Conservation (phyloP, 179 eudicot genomes). For the Sideroxylon spinosum region DNA sequence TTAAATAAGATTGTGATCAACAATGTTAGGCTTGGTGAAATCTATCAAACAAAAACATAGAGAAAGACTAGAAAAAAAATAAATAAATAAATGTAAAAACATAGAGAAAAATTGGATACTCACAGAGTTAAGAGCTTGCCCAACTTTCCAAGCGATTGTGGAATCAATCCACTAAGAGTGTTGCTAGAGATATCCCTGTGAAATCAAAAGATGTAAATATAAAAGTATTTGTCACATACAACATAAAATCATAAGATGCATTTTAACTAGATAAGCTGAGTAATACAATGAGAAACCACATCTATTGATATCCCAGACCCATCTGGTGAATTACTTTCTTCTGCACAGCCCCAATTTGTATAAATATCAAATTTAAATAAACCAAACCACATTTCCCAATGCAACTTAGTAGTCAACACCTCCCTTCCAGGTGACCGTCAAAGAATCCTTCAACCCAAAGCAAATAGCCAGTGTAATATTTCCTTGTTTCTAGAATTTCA, state of each 20-base stretch:
- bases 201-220: constrained; percentile 17
- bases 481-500: neutral
- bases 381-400: neutral
- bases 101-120: constrained; percentile 30
- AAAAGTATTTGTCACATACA: constrained; percentile 2
- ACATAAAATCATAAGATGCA: neutral
- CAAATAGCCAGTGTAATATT: neutral
- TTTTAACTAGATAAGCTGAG: neutral
- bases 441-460: neutral
- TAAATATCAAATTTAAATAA: neutral
- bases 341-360: neutral
- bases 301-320: neutral
- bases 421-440: constrained; percentile 4
- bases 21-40: constrained; percentile 9
- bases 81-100: neutral
- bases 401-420: neutral
- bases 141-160: constrained; percentile 75
- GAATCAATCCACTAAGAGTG: constrained; percentile 73
- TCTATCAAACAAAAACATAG: constrained; percentile 1
- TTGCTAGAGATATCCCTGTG: constrained; percentile 87
- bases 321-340: neutral
- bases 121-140: constrained; percentile 66
- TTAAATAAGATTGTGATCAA: constrained; percentile 10
- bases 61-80: neutral
- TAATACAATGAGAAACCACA: neutral